Conservation (phyloP, 768 basidiomycete genomes). For the Pisolithus orientalis region DNA sequence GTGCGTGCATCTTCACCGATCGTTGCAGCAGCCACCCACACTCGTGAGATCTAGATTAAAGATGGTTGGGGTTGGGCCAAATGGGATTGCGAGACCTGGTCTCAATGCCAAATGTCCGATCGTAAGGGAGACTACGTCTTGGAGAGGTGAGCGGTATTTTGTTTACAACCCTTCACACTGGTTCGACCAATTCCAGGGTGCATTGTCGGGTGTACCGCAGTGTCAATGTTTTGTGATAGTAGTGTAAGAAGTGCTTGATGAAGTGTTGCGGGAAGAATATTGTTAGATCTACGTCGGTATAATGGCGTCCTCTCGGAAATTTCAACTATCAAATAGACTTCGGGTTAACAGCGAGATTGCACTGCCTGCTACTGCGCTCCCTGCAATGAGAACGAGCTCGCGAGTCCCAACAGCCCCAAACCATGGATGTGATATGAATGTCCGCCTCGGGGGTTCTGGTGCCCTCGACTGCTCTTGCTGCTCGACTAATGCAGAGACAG, state of each 20-base stretch:
- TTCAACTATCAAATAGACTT: slow-evolving; percentile 12
- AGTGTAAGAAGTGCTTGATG: slow-evolving; percentile 4
- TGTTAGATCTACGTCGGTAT: neutral
- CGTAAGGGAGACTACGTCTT: slow-evolving; percentile 39
- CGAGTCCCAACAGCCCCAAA: slow-evolving; percentile 7
- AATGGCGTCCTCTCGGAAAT: neutral
- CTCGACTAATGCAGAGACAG: neutral
- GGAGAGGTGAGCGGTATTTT: slow-evolving; percentile 34
- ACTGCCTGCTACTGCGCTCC: slow-evolving; percentile 25
- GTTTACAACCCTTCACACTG: neutral
- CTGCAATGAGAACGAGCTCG: slow-evolving; percentile 23
- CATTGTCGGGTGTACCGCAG: slow-evolving; percentile 27
- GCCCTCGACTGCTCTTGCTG: slow-evolving; percentile 2
- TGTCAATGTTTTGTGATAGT: slow-evolving; percentile 3
- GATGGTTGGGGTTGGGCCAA: slow-evolving; percentile 62
- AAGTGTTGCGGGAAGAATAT: neutral
- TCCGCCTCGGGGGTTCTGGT: slow-evolving; percentile 8
- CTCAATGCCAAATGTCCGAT: slow-evolving; percentile 33
- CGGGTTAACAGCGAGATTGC: slow-evolving; percentile 17
- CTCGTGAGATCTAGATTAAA: slow-evolving; percentile 42
- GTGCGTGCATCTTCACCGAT: slow-evolving; percentile 26
- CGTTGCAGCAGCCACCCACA: neutral
- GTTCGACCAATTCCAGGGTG: slow-evolving; percentile 11
- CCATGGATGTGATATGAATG: slow-evolving; percentile 7
- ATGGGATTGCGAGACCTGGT: slow-evolving; percentile 51